A percentile compares a stretch with the other conserved stretches of the same genome.
Conservation (phyloP, 768 basidiomycete genomes). For the Leucocoprinus leucothites region DNA sequence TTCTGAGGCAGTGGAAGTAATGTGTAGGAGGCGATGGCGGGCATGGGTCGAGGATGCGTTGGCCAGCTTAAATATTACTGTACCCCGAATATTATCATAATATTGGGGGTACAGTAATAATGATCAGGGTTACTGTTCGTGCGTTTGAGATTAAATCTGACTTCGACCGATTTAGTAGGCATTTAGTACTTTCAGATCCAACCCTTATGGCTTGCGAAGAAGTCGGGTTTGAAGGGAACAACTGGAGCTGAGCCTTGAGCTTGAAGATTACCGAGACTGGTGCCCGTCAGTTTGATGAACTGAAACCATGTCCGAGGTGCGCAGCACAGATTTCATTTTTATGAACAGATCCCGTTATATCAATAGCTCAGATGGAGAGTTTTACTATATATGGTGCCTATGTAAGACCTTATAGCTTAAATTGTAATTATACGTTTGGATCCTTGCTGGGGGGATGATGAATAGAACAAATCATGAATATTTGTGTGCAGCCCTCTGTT, state of each 20-base stretch:
- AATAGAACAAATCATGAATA: too few relatives aligned
- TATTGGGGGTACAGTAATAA: too few relatives aligned
- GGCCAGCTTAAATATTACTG: not conserved
- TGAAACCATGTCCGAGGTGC: conserved; percentile 6
- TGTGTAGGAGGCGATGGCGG: not conserved
- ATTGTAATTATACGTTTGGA: not conserved
- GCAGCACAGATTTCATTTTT: not conserved
- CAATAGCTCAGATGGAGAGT: not conserved
- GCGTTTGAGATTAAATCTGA: conserved; percentile 3
- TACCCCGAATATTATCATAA: too few relatives aligned
- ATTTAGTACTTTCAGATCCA: not conserved
- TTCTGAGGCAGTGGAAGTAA: not conserved
- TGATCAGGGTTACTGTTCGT: too few relatives aligned
- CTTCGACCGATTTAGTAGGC: conserved; percentile 8
- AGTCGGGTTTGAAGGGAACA: conserved; percentile 6
- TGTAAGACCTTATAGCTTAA: not conserved
- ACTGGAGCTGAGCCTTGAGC: conserved; percentile 2
- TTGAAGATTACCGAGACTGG: conserved; percentile 8
- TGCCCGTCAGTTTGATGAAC: not conserved
- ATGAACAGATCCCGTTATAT: not conserved
- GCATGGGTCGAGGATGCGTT: not conserved
- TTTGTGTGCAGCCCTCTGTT: too few relatives aligned
- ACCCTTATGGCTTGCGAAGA: conserved; percentile 11
- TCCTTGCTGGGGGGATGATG: too few relatives aligned
- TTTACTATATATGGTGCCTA: not conserved